Percentiles rank a stretch among this genome's conserved stretches.
phyloP scores from a whole-genome alignment of 2,329 filamentous ascomycete genomes.

The Huntiella moniliformis region DNA sequence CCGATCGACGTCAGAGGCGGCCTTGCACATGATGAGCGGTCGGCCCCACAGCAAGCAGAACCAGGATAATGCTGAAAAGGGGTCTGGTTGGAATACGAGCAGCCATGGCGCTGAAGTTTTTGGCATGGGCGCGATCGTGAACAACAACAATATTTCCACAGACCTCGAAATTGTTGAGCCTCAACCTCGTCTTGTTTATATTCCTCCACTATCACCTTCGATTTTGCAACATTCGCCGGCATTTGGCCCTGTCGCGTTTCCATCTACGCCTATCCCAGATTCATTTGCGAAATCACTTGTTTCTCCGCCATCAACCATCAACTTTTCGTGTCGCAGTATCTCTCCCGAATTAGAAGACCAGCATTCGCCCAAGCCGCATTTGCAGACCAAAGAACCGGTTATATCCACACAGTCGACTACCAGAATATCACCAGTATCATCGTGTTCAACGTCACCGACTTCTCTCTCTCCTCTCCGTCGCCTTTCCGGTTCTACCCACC shows the following conservation, averaged over 20 bases:
- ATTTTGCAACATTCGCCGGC: too few species aligned
- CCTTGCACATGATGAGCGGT: background rate
- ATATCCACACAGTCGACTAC: too few species aligned
- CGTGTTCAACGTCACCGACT: background rate
- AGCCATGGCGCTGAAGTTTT: background rate
- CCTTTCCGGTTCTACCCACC: background rate
- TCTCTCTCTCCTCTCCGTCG: background rate
- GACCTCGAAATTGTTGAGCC: background rate
- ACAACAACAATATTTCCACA: background rate
- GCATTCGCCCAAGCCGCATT: too few species aligned
- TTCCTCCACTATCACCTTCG: too few species aligned
- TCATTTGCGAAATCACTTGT: too few species aligned
- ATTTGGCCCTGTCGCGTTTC: too few species aligned
- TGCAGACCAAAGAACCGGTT: too few species aligned
- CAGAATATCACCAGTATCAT: background rate
- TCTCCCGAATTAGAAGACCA: too few species aligned
- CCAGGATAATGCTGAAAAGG: constrained; percentile 5
- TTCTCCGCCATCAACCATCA: too few species aligned
- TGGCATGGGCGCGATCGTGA: background rate
- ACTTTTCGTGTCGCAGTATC: too few species aligned
- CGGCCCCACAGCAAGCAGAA: constrained; percentile 7
- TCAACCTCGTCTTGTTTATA: too few species aligned
- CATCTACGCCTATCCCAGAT: too few species aligned
- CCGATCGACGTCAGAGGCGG: constrained; percentile 10
- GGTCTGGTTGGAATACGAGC: constrained; percentile 2